These are phyloP conservation scores for Malus asiatica DNA, from an alignment of 306 rosid species.

Conservation along the genomic window DNA sequence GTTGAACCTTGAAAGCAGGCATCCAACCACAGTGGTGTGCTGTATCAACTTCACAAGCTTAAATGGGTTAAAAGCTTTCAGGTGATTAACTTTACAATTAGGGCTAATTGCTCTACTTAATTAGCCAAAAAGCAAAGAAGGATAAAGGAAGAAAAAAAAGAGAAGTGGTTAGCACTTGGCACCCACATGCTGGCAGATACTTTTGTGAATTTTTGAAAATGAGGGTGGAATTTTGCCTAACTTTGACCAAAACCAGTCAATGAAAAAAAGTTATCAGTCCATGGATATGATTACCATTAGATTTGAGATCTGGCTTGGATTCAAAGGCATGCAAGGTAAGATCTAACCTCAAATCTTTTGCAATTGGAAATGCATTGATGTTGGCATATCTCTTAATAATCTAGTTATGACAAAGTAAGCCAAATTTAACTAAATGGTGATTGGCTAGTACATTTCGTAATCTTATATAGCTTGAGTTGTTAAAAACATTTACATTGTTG, in stretches of 20 bases:
- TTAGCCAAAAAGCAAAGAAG: background rate
- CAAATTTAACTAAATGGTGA: background rate
- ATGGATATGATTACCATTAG: background rate
- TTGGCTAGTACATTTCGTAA: background rate
- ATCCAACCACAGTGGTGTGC: background rate
- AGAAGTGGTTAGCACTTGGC: background rate
- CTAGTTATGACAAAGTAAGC: background rate
- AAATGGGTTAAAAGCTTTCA: background rate
- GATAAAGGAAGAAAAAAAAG: background rate
- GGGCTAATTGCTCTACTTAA: background rate
- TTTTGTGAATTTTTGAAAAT: background rate
- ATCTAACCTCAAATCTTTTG: background rate
- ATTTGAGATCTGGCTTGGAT: background rate
- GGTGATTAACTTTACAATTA: background rate
- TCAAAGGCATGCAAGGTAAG: background rate
- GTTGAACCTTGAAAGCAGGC: background rate
- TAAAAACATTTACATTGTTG: no score
- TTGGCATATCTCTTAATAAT: background rate
- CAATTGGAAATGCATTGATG: background rate
- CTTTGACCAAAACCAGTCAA: background rate
- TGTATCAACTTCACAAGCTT: slow-evolving; percentile 5
- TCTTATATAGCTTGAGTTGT: no score
- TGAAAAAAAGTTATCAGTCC: background rate
- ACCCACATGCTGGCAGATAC: background rate
- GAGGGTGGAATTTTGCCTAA: background rate